Evolutionary conservation across 2,329 filamentous ascomycete genomes (phyloP).

Genomic region (Leptographium lundbergii): DNA sequence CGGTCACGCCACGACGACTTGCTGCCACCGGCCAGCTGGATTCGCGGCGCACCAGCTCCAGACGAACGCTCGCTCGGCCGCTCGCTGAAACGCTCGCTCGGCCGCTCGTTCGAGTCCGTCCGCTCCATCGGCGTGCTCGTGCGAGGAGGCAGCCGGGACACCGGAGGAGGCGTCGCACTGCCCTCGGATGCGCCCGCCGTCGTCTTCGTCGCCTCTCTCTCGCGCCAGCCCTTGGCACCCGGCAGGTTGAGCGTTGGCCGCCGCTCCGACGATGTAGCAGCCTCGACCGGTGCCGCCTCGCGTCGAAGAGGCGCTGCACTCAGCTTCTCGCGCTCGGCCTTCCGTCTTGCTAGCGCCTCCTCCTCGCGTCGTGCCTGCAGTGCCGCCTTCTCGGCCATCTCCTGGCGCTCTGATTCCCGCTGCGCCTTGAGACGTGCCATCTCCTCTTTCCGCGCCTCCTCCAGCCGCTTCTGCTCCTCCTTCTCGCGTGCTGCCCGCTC

Average conservation of each 20-base stretch:
- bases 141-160: conserved; percentile 15
- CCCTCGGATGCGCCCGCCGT: conserved; percentile 16
- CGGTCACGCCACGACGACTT: conserved; percentile 49
- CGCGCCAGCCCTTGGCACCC: conserved; percentile 54
- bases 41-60: conserved; percentile 41
- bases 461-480: conserved; percentile 67
- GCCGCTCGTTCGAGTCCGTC: conserved; percentile 29
- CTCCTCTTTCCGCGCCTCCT: conserved; percentile 66
- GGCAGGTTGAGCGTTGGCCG: conserved; percentile 51
- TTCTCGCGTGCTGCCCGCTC: conserved; percentile 71
- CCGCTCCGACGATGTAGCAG: conserved; percentile 32
- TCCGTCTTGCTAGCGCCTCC: conserved; percentile 68
- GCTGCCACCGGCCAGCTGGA: conserved; percentile 37
- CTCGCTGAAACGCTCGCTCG: conserved; percentile 8
- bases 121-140: conserved; percentile 22
- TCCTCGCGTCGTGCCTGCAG: conserved; percentile 75
- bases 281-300: background rate
- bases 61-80: conserved; percentile 3
- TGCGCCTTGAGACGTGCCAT: conserved; percentile 55
- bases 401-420: conserved; percentile 54
- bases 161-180: conserved; percentile 9
- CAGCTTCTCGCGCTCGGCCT: conserved; percentile 47
- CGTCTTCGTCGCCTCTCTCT: conserved; percentile 48
- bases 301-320: conserved; percentile 3
- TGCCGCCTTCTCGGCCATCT: conserved; percentile 49